A percentile compares a stretch with the other conserved stretches of the same genome.
These are phyloP conservation scores for Pythium rishiriense DNA, from an alignment of 352 stramenopile genomes.

Conservation along the genomic window DNA sequence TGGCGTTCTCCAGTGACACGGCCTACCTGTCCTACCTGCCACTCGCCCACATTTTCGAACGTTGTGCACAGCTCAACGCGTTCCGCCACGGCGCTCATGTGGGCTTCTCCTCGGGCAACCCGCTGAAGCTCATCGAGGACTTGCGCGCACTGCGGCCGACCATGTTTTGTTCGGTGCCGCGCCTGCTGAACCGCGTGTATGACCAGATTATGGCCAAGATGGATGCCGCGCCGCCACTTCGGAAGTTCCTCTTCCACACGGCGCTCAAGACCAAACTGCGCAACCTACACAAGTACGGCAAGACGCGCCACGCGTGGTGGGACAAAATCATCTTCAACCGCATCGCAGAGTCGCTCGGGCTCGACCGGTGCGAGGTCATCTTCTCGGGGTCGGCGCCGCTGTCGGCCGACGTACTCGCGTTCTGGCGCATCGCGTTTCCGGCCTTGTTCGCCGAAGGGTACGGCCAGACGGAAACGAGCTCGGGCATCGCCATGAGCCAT, in stretches of 20 bases:
- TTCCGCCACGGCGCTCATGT: constrained; percentile 81
- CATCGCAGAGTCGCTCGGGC: constrained; percentile 89
- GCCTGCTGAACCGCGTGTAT: constrained; percentile 96
- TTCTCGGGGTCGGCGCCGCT: constrained; percentile 94
- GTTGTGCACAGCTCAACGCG: constrained; percentile 52
- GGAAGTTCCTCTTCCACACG: constrained; percentile 80
- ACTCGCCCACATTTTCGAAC: constrained; percentile 96
- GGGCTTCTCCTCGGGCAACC: constrained; percentile 93
- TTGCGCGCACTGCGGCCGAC: constrained; percentile 90
- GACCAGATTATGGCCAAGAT: constrained; percentile 90
- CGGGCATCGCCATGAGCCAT: constrained; percentile 62
- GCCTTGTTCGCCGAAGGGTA: constrained; percentile 92
- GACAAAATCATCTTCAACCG: constrained; percentile 95
- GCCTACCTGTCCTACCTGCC: constrained; percentile 96
- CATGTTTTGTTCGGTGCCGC: constrained; percentile 91
- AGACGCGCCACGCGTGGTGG: constrained; percentile 77
- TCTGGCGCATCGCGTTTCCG: constrained; percentile 93
- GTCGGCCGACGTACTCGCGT: constrained; percentile 91
- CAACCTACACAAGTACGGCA: constrained; percentile 66
- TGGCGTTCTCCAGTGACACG: constrained; percentile 49
- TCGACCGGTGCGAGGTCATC: constrained; percentile 85
- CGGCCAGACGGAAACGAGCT: constrained; percentile 95
- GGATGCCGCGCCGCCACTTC: constrained; percentile 62
- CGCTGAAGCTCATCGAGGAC: constrained; percentile 91
- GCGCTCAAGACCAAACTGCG: constrained; percentile 59